Evolutionary conservation across 1,284 basidiomycete species (phyloP).

Genomic region (Tilletiaria anomala): DNA sequence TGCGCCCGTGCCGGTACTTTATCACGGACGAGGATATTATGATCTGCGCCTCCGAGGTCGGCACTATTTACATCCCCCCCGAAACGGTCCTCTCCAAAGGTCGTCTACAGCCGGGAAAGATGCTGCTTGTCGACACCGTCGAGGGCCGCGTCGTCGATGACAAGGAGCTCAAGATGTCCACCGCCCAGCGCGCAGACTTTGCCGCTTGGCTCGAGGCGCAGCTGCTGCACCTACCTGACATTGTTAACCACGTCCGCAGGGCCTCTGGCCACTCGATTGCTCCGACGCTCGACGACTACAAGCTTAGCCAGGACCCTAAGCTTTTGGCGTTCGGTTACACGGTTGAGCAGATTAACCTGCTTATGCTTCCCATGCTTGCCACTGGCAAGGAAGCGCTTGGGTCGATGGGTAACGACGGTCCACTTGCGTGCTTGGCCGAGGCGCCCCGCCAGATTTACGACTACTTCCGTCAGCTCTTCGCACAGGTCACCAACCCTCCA

Average conservation of each 20-base stretch:
- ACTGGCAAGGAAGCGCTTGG: slow-evolving; percentile 36
- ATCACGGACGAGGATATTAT: slow-evolving; percentile 38
- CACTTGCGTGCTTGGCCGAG: slow-evolving; percentile 30
- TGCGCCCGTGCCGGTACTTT: slow-evolving; percentile 36
- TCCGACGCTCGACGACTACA: slow-evolving; percentile 21
- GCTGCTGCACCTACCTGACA: slow-evolving; percentile 24
- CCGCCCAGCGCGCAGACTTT: slow-evolving; percentile 34
- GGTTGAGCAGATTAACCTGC: slow-evolving; percentile 30
- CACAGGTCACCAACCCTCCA: slow-evolving; percentile 38
- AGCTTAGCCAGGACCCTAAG: slow-evolving; percentile 30
- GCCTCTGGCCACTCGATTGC: slow-evolving; percentile 14
- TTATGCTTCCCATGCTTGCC: slow-evolving; percentile 35
- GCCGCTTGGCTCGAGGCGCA: slow-evolving; percentile 37
- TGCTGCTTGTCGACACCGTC: slow-evolving; percentile 37
- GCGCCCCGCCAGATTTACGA: slow-evolving; percentile 33
- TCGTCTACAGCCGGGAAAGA: slow-evolving; percentile 35
- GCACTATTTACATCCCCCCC: slow-evolving; percentile 32
- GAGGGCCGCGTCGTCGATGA: slow-evolving; percentile 37
- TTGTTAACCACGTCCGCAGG: slow-evolving; percentile 22
- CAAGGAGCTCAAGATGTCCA: slow-evolving; percentile 34
- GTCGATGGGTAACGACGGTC: slow-evolving; percentile 36
- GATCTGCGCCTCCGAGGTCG: slow-evolving; percentile 38
- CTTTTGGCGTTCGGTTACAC: slow-evolving; percentile 36
- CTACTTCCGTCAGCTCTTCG: slow-evolving; percentile 38
- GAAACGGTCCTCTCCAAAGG: slow-evolving; percentile 31